These are phyloP conservation scores for Populus tomentosa DNA, from an alignment of 441 rosid species.

Conservation along the genomic window DNA sequence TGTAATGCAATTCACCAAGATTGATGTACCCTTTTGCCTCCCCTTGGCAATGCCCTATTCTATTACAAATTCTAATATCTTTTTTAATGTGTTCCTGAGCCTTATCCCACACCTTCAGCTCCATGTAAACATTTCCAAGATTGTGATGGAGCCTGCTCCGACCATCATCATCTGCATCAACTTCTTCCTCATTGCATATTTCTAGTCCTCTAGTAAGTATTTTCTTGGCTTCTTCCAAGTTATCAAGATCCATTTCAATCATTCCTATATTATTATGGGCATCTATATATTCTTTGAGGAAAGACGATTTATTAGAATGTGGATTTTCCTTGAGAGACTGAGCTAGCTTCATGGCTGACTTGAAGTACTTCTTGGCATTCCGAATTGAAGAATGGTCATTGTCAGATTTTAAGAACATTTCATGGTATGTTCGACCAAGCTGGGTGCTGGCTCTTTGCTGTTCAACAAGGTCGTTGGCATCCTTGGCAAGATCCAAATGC, in stretches of 20 bases:
- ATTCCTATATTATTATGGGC: constrained; percentile 92
- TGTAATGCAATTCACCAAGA: constrained; percentile 85
- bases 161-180: constrained; percentile 58
- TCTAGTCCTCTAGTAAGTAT: constrained; percentile 59
- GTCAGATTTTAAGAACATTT: constrained; percentile 52
- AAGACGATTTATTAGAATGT: constrained; percentile 47
- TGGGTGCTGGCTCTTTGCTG: constrained; percentile 96
- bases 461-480: constrained; percentile 65
- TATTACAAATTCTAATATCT: constrained; percentile 77
- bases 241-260: constrained; percentile 91
- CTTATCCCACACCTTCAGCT: constrained; percentile 71
- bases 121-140: constrained; percentile 76
- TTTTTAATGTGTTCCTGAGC: constrained; percentile 72
- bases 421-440: constrained; percentile 94
- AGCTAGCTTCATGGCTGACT: constrained; percentile 78
- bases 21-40: constrained; percentile 96
- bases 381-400: constrained; percentile 61
- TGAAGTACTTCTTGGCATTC: constrained; percentile 89
- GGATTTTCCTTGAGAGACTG: constrained; percentile 62
- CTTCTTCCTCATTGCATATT: constrained; percentile 95
- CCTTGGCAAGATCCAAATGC: constrained; percentile 85
- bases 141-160: constrained; percentile 94
- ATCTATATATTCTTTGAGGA: constrained; percentile 80
- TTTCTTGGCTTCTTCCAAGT: constrained; percentile 55
- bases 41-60: constrained; percentile 70